phyloP scores from a whole-genome alignment of 164 flowering plant species.

The Magnolia sinica region DNA sequence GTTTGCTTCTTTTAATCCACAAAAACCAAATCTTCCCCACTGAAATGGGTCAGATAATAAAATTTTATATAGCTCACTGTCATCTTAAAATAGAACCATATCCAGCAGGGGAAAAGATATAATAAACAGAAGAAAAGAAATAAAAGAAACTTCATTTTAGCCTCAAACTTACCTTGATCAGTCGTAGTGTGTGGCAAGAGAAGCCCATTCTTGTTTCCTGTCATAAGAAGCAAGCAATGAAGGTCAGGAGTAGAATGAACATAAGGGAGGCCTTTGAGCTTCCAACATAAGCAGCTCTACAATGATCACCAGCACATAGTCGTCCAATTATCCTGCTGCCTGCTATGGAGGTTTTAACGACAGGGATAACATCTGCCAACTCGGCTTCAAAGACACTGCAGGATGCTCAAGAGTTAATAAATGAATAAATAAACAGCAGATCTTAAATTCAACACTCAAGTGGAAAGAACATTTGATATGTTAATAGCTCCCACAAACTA shows the following conservation, averaged over 20 bases:
- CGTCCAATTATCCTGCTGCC: slow-evolving; percentile 88
- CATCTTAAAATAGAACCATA: too few relatives aligned
- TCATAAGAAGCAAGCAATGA: slow-evolving; percentile 5
- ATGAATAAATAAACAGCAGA: background rate
- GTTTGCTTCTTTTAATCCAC: background rate
- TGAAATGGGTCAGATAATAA: too few relatives aligned
- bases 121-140: background rate
- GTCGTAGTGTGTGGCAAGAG: slow-evolving; percentile 87
- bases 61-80: background rate
- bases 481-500: background rate
- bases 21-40: too few relatives aligned
- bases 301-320: slow-evolving; percentile 65
- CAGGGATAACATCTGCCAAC: slow-evolving; percentile 80
- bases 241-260: background rate
- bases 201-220: slow-evolving; percentile 89
- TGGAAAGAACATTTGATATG: too few relatives aligned
- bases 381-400: slow-evolving; percentile 80
- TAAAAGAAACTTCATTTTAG: background rate
- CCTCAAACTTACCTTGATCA: slow-evolving; percentile 59
- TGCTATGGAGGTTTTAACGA: slow-evolving; percentile 82
- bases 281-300: background rate
- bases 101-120: too few relatives aligned
- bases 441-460: background rate
- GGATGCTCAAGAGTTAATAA: background rate
- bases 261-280: background rate